Percentiles rank a stretch among this genome's conserved stretches.
These are phyloP conservation scores for Drosera spatulata DNA, from an alignment of 179 eudicot species.

Conservation along the genomic window DNA sequence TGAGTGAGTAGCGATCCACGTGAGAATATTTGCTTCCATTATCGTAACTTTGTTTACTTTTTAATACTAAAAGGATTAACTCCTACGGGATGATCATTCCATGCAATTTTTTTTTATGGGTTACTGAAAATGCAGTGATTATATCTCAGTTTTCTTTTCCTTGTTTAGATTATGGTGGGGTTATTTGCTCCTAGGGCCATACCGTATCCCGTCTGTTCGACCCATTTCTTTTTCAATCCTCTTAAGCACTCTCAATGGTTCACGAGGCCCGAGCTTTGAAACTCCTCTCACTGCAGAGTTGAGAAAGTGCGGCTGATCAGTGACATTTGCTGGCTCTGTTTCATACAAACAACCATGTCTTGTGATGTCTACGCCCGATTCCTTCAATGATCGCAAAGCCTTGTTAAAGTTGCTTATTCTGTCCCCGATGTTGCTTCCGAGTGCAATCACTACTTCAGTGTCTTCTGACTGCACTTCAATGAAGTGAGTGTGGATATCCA, in stretches of 20 bases:
- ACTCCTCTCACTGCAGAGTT: slow-evolving; percentile 78
- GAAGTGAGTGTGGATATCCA: too few relatives aligned
- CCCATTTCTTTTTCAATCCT: slow-evolving; percentile 85
- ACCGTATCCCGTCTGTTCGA: slow-evolving; percentile 69
- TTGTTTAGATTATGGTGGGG: too few relatives aligned
- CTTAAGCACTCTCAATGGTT: slow-evolving; percentile 48
- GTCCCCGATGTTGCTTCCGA: slow-evolving; percentile 89
- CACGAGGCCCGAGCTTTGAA: slow-evolving; percentile 70
- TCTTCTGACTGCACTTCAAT: slow-evolving; percentile 56
- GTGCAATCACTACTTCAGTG: slow-evolving; percentile 74
- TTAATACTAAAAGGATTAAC: too few relatives aligned
- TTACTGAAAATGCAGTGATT: too few relatives aligned
- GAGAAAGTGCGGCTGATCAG: slow-evolving; percentile 72
- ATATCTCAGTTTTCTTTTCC: too few relatives aligned
- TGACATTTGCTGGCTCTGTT: slow-evolving; percentile 83
- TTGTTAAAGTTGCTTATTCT: slow-evolving; percentile 52
- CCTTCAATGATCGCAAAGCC: slow-evolving; percentile 60
- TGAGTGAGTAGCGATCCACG: too few relatives aligned
- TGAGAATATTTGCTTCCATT: too few relatives aligned
- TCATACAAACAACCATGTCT: slow-evolving; percentile 79
- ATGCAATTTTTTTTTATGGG: too few relatives aligned
- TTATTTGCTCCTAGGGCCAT: slow-evolving; percentile 52
- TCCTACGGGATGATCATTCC: too few relatives aligned
- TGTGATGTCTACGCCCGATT: slow-evolving; percentile 50
- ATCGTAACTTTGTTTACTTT: too few relatives aligned